Evolutionary conservation across 2,329 filamentous ascomycete species (phyloP).

Genomic region (Colletotrichum tropicicola): DNA sequence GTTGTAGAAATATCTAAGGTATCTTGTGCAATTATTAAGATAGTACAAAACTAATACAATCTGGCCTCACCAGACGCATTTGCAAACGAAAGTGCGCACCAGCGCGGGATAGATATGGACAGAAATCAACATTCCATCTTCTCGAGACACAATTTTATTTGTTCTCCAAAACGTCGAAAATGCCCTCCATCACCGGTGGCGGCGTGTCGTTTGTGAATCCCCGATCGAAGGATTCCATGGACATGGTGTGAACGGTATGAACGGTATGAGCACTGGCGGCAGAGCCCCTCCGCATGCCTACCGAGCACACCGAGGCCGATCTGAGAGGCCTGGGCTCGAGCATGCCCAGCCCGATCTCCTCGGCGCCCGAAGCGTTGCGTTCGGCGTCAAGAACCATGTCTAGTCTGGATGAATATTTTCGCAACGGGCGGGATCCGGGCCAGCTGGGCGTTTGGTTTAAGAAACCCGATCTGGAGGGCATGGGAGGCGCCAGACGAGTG

Average conservation of each 20-base stretch:
- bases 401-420: conserved; percentile 8
- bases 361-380: conserved; percentile 10
- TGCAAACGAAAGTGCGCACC: not conserved
- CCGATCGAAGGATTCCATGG: not conserved
- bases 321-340: conserved; percentile 15
- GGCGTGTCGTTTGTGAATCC: conserved; percentile 1
- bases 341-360: conserved; percentile 22
- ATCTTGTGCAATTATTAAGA: conserved; percentile 5
- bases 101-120: not conserved
- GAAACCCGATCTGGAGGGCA: not conserved
- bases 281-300: not conserved
- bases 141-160: not conserved
- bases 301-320: conserved; percentile 9
- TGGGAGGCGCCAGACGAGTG: not conserved
- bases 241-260: not conserved
- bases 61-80: not conserved
- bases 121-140: not conserved
- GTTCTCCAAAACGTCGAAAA: conserved; percentile 26
- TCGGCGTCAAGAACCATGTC: conserved; percentile 24
- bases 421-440: conserved; percentile 5
- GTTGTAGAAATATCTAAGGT: not conserved
- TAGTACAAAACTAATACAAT: not conserved
- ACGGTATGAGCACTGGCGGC: not conserved
- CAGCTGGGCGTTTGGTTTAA: not conserved
- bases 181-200: conserved; percentile 18